These are phyloP conservation scores for Spergularia azorica DNA, from an alignment of 179 eudicot genomes.

Conservation along the genomic window DNA sequence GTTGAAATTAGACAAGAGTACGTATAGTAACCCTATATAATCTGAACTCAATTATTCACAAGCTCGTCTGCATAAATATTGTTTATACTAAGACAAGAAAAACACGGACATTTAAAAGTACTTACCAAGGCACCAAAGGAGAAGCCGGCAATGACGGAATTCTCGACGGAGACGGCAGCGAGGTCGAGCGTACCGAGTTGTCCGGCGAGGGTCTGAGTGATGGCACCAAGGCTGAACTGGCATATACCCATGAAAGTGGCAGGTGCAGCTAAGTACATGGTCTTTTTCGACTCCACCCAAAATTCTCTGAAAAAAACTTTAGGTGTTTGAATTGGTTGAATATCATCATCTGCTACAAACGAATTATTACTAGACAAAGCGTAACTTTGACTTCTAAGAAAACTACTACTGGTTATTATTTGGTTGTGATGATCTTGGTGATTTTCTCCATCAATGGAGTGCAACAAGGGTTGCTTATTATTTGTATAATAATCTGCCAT, in stretches of 20 bases:
- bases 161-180: conserved; percentile 61
- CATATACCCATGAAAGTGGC: conserved; percentile 56
- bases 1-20: too few relatives aligned
- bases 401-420: neutral
- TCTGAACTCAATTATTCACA: too few relatives aligned
- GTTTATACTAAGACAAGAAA: too few relatives aligned
- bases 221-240: conserved; percentile 66
- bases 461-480: too few relatives aligned
- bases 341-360: neutral
- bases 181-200: conserved; percentile 61
- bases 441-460: too few relatives aligned
- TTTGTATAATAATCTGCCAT: too few relatives aligned
- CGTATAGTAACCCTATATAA: too few relatives aligned
- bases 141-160: conserved; percentile 60
- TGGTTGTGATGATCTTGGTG: neutral
- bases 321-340: neutral
- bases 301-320: conserved; percentile 23
- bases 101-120: too few relatives aligned
- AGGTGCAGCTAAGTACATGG: conserved; percentile 63
- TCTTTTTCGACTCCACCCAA: conserved; percentile 44
- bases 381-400: neutral
- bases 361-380: neutral
- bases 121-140: conserved; percentile 66
- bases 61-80: too few relatives aligned
- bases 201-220: conserved; percentile 64